phyloP scores from a whole-genome alignment of 441 rosid genomes.

The Erodium moschatum region DNA sequence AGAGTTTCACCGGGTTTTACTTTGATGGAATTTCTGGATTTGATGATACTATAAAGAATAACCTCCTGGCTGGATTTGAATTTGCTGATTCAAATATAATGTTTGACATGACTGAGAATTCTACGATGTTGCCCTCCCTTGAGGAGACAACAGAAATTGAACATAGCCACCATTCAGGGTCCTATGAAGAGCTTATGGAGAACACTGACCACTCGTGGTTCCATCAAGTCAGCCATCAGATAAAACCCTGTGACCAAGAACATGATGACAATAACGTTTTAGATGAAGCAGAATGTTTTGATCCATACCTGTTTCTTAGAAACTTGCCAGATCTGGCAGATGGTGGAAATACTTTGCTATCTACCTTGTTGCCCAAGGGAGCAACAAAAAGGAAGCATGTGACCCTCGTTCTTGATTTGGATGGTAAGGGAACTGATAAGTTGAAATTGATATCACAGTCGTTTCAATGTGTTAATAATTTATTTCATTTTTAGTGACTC shows the following conservation, averaged over 20 bases:
- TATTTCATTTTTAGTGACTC: background rate
- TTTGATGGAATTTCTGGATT: conserved; percentile 48
- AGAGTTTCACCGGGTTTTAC: conserved; percentile 60
- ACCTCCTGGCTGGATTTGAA: conserved; percentile 51
- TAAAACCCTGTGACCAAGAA: conserved; percentile 43
- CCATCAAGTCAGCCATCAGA: conserved; percentile 51
- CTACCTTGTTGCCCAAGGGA: conserved; percentile 71
- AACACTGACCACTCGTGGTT: conserved; percentile 28
- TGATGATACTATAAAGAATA: conserved; percentile 36
- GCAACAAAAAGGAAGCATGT: conserved; percentile 75
- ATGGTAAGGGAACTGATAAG: conserved; percentile 41
- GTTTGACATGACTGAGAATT: conserved; percentile 54
- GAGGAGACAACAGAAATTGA: conserved; percentile 49
- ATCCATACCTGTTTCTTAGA: conserved; percentile 82
- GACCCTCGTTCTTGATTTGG: conserved; percentile 91
- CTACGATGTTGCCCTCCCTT: conserved; percentile 65
- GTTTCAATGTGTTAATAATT: background rate
- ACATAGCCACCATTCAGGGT: conserved; percentile 35
- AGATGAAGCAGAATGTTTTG: conserved; percentile 47
- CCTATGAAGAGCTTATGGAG: conserved; percentile 39
- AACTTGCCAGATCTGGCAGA: conserved; percentile 77
- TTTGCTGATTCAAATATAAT: conserved; percentile 50
- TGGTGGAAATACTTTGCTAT: conserved; percentile 79
- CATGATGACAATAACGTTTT: conserved; percentile 35
- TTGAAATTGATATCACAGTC: background rate